A percentile compares a stretch with the other conserved stretches of the same genome.
phyloP scores from a whole-genome alignment of 75 land plant genomes.

The Cryptomeria japonica region DNA sequence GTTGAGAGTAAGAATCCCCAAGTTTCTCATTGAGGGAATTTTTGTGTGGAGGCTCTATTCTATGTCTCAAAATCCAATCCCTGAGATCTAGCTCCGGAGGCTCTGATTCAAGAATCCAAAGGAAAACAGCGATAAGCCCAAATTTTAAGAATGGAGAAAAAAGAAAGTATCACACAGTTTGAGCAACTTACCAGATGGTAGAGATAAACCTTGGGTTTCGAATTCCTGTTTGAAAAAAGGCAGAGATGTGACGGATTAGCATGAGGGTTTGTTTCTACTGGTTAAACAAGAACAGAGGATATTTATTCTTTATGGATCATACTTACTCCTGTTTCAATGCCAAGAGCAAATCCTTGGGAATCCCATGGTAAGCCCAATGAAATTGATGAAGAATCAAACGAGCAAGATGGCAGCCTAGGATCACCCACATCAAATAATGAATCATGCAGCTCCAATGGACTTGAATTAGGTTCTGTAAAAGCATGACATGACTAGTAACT shows the following conservation, averaged over 20 bases:
- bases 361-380: constrained; percentile 7
- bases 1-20: background rate
- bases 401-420: background rate
- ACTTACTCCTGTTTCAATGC: constrained; percentile 2
- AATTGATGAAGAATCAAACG: background rate
- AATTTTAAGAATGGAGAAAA: background rate
- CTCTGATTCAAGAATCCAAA: background rate
- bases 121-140: background rate
- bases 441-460: background rate
- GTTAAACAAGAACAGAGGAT: background rate
- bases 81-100: constrained; percentile 4
- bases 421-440: background rate
- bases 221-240: background rate
- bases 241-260: background rate
- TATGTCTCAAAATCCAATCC: constrained; percentile 2
- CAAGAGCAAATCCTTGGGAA: constrained; percentile 7
- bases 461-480: background rate
- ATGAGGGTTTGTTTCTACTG: background rate
- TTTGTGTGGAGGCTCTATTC: background rate
- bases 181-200: constrained; percentile 6
- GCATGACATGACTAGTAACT: background rate
- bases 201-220: background rate
- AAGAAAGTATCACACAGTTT: background rate
- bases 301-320: background rate
- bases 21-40: background rate